Conservation (phyloP, 805 yeast genomes). For the Saturnispora mendoncae region DNA sequence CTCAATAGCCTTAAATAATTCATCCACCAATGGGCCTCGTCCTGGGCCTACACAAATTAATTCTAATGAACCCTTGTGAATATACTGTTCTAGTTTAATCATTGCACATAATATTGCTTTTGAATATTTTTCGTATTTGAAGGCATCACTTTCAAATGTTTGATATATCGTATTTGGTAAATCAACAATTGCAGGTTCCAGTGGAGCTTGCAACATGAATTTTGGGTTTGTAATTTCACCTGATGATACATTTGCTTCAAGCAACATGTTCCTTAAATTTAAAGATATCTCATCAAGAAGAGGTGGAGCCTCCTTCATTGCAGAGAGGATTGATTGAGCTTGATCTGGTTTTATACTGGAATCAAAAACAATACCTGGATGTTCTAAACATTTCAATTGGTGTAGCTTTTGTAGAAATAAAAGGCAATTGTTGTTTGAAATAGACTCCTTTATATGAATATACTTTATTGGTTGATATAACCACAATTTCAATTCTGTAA, state of each 20-base stretch:
- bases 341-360: background rate
- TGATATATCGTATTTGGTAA: constrained; percentile 54
- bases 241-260: constrained; percentile 10
- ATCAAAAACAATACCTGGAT: constrained; percentile 1
- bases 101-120: constrained; percentile 54
- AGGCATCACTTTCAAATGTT: constrained; percentile 60
- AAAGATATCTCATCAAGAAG: background rate
- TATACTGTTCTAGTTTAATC: constrained; percentile 23
- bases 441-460: background rate
- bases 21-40: constrained; percentile 68
- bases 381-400: constrained; percentile 2
- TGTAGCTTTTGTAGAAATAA: background rate
- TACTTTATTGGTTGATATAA: constrained; percentile 3
- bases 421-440: background rate
- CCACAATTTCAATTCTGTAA: background rate
- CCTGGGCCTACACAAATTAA: constrained; percentile 81
- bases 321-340: constrained; percentile 11
- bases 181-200: constrained; percentile 59
- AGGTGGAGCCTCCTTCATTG: background rate
- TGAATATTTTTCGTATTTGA: constrained; percentile 63
- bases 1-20: constrained; percentile 36
- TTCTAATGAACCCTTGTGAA: constrained; percentile 15
- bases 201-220: constrained; percentile 37
- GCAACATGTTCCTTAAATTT: constrained; percentile 9
- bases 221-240: constrained; percentile 13